Evolutionary conservation across 345 rosid species (phyloP), one percentile per base, ranked within the genome.

Genomic region (Psidium friedrichsthalianum): DNA sequence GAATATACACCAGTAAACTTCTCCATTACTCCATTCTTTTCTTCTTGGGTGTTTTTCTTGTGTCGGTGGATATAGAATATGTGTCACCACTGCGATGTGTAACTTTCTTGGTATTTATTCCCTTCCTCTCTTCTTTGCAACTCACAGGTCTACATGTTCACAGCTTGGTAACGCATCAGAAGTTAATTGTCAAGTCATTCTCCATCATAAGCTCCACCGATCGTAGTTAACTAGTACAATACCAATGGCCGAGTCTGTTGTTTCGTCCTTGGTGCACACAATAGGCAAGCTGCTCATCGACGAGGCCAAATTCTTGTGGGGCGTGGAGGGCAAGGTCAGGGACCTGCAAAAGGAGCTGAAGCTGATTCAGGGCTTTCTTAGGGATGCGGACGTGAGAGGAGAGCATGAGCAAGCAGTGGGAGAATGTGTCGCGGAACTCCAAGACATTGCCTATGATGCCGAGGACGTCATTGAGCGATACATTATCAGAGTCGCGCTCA

Each of bases 381-480:
- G 64, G 42, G 89, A 89, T 47, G 88, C 64, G 1, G 85, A 89
- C 2, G 22, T 14, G 0, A 86, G 20, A 84, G 53, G 27, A 44
- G 88, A 86, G 11, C 44, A 16, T 9, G 81, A 76, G 0, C 25
- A 86, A 25, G 51, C 11, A 6, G 52, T 87, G 0, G 55, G 61
- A 21, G 58, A 56, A 22, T 76, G 84, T 25, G 87, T 87, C 9
- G 15, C 58, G 3, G 57, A 89, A 56, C 81, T 89, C 14, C 57
- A 87, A 47, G 83, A 83, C 13, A 11, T 85, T 24, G 86, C 88
- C 14, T 86, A 85, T 25, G 88, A 88, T 16, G 87, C 69, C 0
- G 88, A 88, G 82, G 88, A 88, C 42, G 83, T 83, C 51, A 80
- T 87, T 0, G 87, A 89, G 36, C 16, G 29, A 2, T 87, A 52